phyloP scores from a whole-genome alignment of 1,284 basidiomycete species.

The Pseudozyma tsukubaensis region DNA sequence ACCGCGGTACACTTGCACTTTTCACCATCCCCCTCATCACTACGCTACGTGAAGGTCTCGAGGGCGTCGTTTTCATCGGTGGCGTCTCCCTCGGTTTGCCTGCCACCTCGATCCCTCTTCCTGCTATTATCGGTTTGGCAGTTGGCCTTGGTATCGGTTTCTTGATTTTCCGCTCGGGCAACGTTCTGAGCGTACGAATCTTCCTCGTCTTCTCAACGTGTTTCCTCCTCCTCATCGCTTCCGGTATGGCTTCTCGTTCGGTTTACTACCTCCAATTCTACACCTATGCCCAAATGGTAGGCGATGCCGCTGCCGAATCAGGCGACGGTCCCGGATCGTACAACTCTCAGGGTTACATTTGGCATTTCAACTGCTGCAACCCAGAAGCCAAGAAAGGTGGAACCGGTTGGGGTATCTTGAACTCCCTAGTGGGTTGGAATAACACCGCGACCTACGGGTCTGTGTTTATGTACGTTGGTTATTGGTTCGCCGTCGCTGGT shows the following conservation, averaged over 20 bases:
- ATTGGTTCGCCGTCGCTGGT: conserved; percentile 57
- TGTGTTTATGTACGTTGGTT: conserved; percentile 57
- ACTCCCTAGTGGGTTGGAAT: conserved; percentile 65
- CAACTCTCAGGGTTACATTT: conserved; percentile 58
- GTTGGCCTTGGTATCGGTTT: conserved; percentile 56
- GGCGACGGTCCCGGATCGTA: conserved; percentile 62
- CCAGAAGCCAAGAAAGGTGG: conserved; percentile 73
- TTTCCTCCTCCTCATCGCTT: conserved; percentile 62
- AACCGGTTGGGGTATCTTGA: conserved; percentile 62
- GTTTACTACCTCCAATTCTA: conserved; percentile 66
- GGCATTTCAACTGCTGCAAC: conserved; percentile 81
- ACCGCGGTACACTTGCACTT: conserved; percentile 50
- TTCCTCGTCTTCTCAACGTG: conserved; percentile 63
- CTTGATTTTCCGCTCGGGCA: conserved; percentile 60
- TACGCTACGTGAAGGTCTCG: conserved; percentile 65
- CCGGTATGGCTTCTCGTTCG: conserved; percentile 60
- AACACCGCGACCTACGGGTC: conserved; percentile 62
- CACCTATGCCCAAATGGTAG: conserved; percentile 58
- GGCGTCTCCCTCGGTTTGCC: conserved; percentile 65
- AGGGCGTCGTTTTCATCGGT: conserved; percentile 66
- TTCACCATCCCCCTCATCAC: conserved; percentile 66
- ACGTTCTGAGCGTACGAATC: conserved; percentile 49
- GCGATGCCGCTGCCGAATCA: conserved; percentile 59
- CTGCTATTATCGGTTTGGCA: conserved; percentile 61
- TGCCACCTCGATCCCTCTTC: conserved; percentile 63